Evolutionary conservation across 2,329 filamentous ascomycete genomes (phyloP), one percentile per base, ranked within the genome.

Genomic region (Claviceps spartinae): DNA sequence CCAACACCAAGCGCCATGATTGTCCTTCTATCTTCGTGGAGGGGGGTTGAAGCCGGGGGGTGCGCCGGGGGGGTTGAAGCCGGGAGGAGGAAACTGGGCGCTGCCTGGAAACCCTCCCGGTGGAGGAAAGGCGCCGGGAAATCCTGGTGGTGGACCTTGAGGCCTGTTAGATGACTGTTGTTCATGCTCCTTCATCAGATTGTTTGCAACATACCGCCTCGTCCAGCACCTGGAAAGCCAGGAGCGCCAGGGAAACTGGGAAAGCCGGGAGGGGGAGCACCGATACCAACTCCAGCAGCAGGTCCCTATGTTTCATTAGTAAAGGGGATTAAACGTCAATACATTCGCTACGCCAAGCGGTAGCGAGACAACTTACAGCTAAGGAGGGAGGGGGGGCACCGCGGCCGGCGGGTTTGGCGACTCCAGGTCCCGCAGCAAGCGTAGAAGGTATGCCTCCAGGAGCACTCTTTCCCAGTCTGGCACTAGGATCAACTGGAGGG

Each of bases 401-500:
- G 69, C 93, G 81, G 61, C 93, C 93, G 62, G 90, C 90, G 60
- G 93, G 89, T 65, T 89, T 85, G 58, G 88, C 85, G 59, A 97
- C 88, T 62, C 93, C 93, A 57, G 90, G 87, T 48, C 93, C 93
- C 59, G 88, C 81, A 55, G 84, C 77, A 60, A 96, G 75, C 40
- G 85, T 81, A 50, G 85, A 81, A 43, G 85, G 73, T 38, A 79
- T 76, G 53, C 83, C 85, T 54, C 83, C 80, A 36, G 85, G 77
- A 34, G 81, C 81, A 58, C 78, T 81, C 68, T 86, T 85, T 64
- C 90, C 93, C 56, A 98, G 79, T 69, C 93, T 81, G 48, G 91
- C 83, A 61, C 89, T 88, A 51, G 93, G 91, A 63, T 98, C 93
- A 62, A 90, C 88, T 9, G 94, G 91, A 47, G 93, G 93, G 52